Percentiles rank a stretch among this genome's conserved stretches.
These are phyloP conservation scores for Kodamaea sp. DNA, from an alignment of 1,139 yeast genomes.

Conservation along the genomic window DNA sequence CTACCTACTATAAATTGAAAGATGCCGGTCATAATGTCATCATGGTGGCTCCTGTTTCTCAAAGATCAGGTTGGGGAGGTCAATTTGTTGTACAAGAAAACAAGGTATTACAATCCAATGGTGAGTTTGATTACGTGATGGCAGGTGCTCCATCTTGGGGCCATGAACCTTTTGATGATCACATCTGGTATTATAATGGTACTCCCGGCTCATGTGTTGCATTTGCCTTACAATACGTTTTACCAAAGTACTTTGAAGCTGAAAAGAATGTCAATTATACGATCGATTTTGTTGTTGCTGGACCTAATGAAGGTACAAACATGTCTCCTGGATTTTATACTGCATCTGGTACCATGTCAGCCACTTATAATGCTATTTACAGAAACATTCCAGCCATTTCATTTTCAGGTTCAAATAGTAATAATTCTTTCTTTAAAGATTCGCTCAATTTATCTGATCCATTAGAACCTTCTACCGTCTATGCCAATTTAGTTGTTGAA, in stretches of 20 bases:
- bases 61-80: slow-evolving; percentile 60
- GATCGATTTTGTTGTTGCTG: slow-evolving; percentile 43
- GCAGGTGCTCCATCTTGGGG: slow-evolving; percentile 49
- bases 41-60: slow-evolving; percentile 55
- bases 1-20: slow-evolving; percentile 51
- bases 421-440: slow-evolving; percentile 43
- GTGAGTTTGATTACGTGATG: slow-evolving; percentile 40
- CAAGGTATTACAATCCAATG: slow-evolving; percentile 37
- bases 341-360: slow-evolving; percentile 46
- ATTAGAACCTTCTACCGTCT: slow-evolving; percentile 38
- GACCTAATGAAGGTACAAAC: slow-evolving; percentile 48
- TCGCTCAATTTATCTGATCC: slow-evolving; percentile 30
- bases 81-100: slow-evolving; percentile 46
- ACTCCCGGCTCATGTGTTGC: slow-evolving; percentile 46
- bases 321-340: slow-evolving; percentile 39
- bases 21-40: slow-evolving; percentile 54
- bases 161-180: slow-evolving; percentile 39
- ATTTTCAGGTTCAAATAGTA: slow-evolving; percentile 41
- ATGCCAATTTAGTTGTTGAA: slow-evolving; percentile 36
- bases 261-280: slow-evolving; percentile 22
- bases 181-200: slow-evolving; percentile 49
- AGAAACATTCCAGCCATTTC: slow-evolving; percentile 44
- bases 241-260: slow-evolving; percentile 33
- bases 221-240: slow-evolving; percentile 40
- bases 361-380: slow-evolving; percentile 41